Evolutionary conservation across 257 asterid genomes (phyloP).

Genomic region (Jacaranda copaia): DNA sequence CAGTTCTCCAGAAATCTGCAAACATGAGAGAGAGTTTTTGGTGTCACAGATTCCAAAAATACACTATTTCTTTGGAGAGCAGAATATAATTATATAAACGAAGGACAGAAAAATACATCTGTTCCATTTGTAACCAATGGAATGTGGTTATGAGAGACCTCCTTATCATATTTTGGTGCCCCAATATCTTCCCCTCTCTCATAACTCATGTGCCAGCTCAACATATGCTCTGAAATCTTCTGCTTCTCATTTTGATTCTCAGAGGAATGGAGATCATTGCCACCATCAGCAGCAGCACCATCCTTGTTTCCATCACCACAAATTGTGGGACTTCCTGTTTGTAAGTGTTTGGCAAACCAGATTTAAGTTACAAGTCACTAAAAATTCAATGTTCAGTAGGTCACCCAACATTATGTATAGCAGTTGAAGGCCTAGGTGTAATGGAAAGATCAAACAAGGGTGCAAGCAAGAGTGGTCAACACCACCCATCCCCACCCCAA

Average conservation of each 20-base stretch:
- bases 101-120: constrained; percentile 63
- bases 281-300: constrained; percentile 57
- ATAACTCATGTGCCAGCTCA: constrained; percentile 78
- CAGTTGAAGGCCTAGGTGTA: constrained; percentile 21
- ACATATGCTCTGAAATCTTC: constrained; percentile 75
- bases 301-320: constrained; percentile 73
- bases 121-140: constrained; percentile 92
- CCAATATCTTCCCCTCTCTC: constrained; percentile 70
- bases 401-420: not conserved
- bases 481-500: constrained; percentile 15
- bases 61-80: constrained; percentile 16
- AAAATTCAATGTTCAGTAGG: constrained; percentile 6
- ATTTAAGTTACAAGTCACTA: constrained; percentile 24
- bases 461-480: constrained; percentile 2
- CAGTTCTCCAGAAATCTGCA: constrained; percentile 87
- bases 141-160: constrained; percentile 79
- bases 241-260: constrained; percentile 62
- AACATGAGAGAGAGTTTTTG: constrained; percentile 31
- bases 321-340: constrained; percentile 81
- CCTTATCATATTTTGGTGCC: constrained; percentile 79
- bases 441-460: constrained; percentile 20
- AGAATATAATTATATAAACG: constrained; percentile 39
- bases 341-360: constrained; percentile 25
- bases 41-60: not conserved
- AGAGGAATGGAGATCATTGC: constrained; percentile 53